Base-by-base conservation (phyloP, 2,329 filamentous ascomycete genomes). In the Penicillium sp. region DNA sequence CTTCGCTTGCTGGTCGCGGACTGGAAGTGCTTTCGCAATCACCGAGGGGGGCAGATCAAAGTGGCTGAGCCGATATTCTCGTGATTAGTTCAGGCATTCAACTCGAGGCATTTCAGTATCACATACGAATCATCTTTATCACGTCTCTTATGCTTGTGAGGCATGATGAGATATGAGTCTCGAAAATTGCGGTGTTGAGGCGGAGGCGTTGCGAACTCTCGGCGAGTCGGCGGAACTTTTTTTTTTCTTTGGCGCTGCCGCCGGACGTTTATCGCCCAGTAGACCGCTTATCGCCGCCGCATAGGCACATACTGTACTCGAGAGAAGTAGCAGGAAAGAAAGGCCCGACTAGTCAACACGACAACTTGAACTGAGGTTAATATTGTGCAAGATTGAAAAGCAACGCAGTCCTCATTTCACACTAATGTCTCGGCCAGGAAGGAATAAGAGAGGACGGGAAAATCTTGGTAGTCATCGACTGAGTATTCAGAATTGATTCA, bases 111-210 rank as follows among this genome's bases (percentile, higher is more conserved):
- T 18, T 18, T 4, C 13, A 4, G 1, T 5, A 50, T 32, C 39
- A 64, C 74, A 56, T 66, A 84, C 83, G 74, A 73, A 47, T 63
- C 61, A 54, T 72, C 66, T 34, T 80, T 80, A 56, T 68, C 63
- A 33, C 69, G 67, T 54, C 86, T 79, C 54, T 85, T 91, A 67
- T 94, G 88, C 72, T 94, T 94, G 73, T 91, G 88, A 67, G 88
- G 88, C 88, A 94, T 94, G 42, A 39, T 54, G 54, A 45, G 28
- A 18, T 18, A 18, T 18, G 18, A 18, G 18, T 18, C 46, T 58
- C 46, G n/a, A 26, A 24, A 9, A 27, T 28, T 32, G 25, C 35
- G 32, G 11, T 26, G 33, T 35, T n/a, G 27, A 36, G 26, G 45
- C 40, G 44, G 36, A 49, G 43, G 29, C 34, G 38, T 18, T 18